Conservation (phyloP, 148 eudicot genomes). For the Rhododendron simsii region DNA sequence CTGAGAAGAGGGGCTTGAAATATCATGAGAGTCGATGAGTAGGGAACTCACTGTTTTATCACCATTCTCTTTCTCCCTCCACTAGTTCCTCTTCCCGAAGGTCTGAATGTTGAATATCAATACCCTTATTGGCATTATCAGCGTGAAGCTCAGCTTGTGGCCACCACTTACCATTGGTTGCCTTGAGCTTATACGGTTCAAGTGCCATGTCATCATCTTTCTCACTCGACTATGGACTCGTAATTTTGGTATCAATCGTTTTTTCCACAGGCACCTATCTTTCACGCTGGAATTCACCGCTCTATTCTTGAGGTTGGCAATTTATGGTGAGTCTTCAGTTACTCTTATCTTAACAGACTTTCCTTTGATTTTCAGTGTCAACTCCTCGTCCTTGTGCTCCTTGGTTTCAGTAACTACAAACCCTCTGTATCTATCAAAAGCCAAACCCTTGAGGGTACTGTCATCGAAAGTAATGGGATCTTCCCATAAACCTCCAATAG, state of each 20-base stretch:
- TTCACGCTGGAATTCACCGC: background rate
- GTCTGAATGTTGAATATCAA: no score
- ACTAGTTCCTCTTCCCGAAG: background rate
- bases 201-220: background rate
- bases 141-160: background rate
- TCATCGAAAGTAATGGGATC: background rate
- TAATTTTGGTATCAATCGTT: background rate
- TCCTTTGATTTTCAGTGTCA: background rate
- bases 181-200: background rate
- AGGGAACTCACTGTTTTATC: background rate
- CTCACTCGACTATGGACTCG: background rate
- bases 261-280: background rate
- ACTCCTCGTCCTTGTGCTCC: background rate
- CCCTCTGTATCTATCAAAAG: no score
- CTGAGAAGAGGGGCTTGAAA: background rate
- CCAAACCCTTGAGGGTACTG: no score
- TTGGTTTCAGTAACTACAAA: background rate
- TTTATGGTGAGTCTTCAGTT: background rate
- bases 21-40: background rate
- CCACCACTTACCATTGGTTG: background rate
- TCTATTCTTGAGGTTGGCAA: background rate
- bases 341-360: background rate
- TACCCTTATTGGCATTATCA: background rate
- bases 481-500: background rate
- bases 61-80: background rate